Evolutionary conservation across 2,329 filamentous ascomycete species (phyloP), one percentile per base, ranked within the genome.

Genomic region (Chrysoporthe puriensis): DNA sequence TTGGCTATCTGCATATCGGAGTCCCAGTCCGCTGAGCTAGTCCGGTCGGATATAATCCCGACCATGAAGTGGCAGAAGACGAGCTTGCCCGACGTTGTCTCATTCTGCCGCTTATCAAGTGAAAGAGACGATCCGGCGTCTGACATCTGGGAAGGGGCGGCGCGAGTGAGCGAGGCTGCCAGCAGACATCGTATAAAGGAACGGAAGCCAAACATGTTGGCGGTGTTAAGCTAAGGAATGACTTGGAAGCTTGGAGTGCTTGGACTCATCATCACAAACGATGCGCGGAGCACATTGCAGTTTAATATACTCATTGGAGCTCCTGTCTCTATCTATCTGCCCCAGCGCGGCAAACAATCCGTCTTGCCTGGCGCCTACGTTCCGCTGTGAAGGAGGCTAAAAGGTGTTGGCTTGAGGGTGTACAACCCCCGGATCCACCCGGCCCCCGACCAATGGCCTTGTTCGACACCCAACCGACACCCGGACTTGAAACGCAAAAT

Each of bases 51-150:
- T 21, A 68, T 64, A 26, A 71, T 66, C 3, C 70, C 70, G 36
- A 71, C 62, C 70, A 70, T 66, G 48, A 67, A 70, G 42, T 67
- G 69, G 57, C 67, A 70, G 26, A 71, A 70, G 59, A 70, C 68
- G 58, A 70, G 68, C 54, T 63, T 70, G 40, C 57, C 62, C 40
- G 67, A 61, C 21, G 62, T 62, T 6, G 66, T 63, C 16, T 58
- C 34, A 42, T 66, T 36, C 44, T 64, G 65, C 16, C 58, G 66
- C 34, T 40, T 42, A 2, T 63, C n/a, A 54, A 56, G 14, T 40
- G 57, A 46, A 46, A n/a, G 21, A 43, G 58, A 44, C 60, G 42
- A 58, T 6, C 63, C 62, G 36, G 66, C 62, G 48, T 68, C 68
- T 13, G 21, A 21, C 6, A 21, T 59, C 14, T 43, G 62, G 34